Evolutionary conservation across 2,329 filamentous ascomycete species (phyloP), one percentile per base, ranked within the genome.

Genomic region (Botryotinia narcissicola): DNA sequence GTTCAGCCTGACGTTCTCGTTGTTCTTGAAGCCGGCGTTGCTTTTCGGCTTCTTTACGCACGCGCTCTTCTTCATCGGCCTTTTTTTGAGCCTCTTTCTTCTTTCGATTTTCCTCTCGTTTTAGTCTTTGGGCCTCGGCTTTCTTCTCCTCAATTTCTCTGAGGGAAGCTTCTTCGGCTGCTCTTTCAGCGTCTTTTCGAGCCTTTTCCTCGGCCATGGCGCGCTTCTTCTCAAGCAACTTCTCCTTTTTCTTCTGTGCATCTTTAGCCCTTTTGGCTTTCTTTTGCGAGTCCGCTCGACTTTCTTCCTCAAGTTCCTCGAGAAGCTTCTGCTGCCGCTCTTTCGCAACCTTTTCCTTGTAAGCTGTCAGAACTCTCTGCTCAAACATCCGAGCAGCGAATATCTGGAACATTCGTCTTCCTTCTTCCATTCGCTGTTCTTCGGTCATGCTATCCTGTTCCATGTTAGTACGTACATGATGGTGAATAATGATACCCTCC

Each of bases 341-440:
- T 78, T 92, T 91, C 29, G 96, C 94, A 4, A 99, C 95, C 82
- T 98, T 98, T 84, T 98, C 95, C 82, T 94, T 93, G 84, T 99
- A 99, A n/a, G 96, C 96, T 60, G 93, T 95, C 74, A 99, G 87
- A 35, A 99, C 96, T 76, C 96, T 89, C 82, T 99, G 96, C 84
- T 99, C 96, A 82, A 99, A 99, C 96, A 99, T 99, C 76, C 96
- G 91, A 73, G 96, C 96, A 75, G 96, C 96, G 83, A 99, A 99
- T 82, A 99, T 98, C 82, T 99, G 96, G 82, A 99, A 99, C 96
- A 99, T 99, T 78, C 95, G 89, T 73, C 96, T 90, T 75, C 96
- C 96, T 86, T 99, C 96, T 82, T 98, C 95, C 96, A 99, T 98
- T 75, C 96, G 93, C 85, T 98, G 95, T 84, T 97, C 94, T 85